phyloP scores from a whole-genome alignment of 257 asterid genomes.

The Solanum virginianum region DNA sequence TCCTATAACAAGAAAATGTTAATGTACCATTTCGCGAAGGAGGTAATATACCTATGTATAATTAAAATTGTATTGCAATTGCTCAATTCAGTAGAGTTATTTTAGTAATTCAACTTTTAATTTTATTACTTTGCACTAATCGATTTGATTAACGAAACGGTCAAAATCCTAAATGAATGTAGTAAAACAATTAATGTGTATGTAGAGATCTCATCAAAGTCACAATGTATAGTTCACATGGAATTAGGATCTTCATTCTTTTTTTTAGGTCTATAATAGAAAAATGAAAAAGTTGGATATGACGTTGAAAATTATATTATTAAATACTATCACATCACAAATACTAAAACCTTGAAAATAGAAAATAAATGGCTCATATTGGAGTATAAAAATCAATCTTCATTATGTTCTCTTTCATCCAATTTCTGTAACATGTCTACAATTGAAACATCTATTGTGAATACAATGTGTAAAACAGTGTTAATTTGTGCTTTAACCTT shows the following conservation, averaged over 20 bases:
- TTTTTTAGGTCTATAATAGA: neutral
- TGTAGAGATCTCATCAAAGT: neutral
- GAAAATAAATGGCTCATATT: neutral
- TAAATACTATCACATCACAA: neutral
- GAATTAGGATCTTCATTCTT: neutral
- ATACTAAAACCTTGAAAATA: neutral
- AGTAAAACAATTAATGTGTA: neutral
- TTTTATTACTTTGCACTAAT: neutral
- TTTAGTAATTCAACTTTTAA: neutral
- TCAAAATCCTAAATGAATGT: neutral
- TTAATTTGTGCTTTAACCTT: neutral
- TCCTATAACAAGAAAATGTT: neutral
- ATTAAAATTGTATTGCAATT: neutral
- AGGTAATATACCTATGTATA: neutral
- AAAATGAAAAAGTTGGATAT: neutral
- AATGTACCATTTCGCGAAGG: neutral
- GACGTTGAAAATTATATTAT: neutral
- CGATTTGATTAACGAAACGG: neutral
- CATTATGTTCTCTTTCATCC: neutral
- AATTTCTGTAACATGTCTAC: neutral
- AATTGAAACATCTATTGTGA: neutral
- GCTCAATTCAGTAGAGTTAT: neutral
- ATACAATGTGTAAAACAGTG: neutral
- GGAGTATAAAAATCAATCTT: neutral
- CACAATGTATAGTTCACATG: neutral